Base-by-base conservation (phyloP, 2,329 filamentous ascomycete genomes). In the Stachybotrys chlorohalonatus region DNA sequence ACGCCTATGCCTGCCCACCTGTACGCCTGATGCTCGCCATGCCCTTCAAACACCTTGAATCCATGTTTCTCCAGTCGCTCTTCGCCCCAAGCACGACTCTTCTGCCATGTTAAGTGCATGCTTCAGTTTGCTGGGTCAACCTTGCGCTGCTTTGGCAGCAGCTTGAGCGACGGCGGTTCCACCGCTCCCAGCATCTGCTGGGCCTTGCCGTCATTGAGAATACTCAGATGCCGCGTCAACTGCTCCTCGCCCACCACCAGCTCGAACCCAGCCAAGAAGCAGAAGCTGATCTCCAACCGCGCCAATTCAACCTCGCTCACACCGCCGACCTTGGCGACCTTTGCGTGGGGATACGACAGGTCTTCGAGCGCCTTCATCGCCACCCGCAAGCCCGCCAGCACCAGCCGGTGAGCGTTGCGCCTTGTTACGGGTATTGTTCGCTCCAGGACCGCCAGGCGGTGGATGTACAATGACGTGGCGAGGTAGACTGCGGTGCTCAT, bases 281-380 rank as follows among this genome's bases (percentile, higher is more conserved):
- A 92, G 66, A 93, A 93, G 63, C 87, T 91, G 57, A 97, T 89
- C 75, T 97, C 94, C 47, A 97, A 74, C 56, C 88, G 81, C 47
- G 88, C 87, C 52, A 99, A 78, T 71, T 97, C 91, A 16, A 77
- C 75, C 66, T 89, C 87, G 64, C 83, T 89, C 15, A 97, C 90
- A 16, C 93, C 93, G 47, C 94, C 93, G 1, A 97, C 92, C 60
- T 86, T 87, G 16, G 93, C 86, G 60, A 96, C 85, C 54, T 90
- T 87, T 56, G 80, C 80, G 72, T 96, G 93, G 8, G 89, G 83
- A 72, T 95, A 96, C 62, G 86, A 89, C 53, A 93, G 79, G 68
- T 97, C 93, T 70, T 99, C 93, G n/a, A 96, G 75, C 0, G 90
- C 89, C 73, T 97, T 99, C 82, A 92, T 94, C 13, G 93, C 91